Evolutionary conservation across 2,329 filamentous ascomycete species (phyloP).

Genomic region (Fusarium piperis): DNA sequence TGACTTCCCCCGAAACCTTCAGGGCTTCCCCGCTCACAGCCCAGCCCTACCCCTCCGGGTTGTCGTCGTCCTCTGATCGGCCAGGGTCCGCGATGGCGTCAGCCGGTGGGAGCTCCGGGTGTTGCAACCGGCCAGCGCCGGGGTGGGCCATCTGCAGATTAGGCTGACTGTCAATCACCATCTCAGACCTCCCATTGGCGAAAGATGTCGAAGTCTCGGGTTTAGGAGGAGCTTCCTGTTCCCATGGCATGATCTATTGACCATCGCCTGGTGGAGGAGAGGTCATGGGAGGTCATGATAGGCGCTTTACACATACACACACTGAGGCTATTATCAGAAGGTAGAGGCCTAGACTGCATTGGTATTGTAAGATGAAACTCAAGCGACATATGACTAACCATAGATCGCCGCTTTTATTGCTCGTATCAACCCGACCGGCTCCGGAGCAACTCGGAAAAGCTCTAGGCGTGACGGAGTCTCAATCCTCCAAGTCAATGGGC

Average conservation of each 20-base stretch:
- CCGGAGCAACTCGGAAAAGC: too few relatives aligned
- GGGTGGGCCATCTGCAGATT: conserved; percentile 13
- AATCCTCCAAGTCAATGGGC: too few relatives aligned
- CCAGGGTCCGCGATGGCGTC: conserved; percentile 34
- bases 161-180: not conserved
- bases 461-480: too few relatives aligned
- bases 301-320: not conserved
- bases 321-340: not conserved
- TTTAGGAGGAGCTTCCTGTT: not conserved
- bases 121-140: conserved; percentile 30
- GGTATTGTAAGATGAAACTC: too few relatives aligned
- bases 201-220: conserved; percentile 6
- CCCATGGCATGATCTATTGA: conserved; percentile 2
- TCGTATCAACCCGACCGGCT: too few relatives aligned
- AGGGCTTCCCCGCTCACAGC: conserved; percentile 10
- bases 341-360: not conserved
- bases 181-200: conserved; percentile 1
- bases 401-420: too few relatives aligned
- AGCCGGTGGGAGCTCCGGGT: conserved; percentile 20
- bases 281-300: not conserved
- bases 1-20: not conserved
- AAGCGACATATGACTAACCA: too few relatives aligned
- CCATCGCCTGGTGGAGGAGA: not conserved
- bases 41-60: conserved; percentile 23
- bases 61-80: conserved; percentile 1